Conservation (phyloP, 306 rosid species). For the Ormosia emarginata region DNA sequence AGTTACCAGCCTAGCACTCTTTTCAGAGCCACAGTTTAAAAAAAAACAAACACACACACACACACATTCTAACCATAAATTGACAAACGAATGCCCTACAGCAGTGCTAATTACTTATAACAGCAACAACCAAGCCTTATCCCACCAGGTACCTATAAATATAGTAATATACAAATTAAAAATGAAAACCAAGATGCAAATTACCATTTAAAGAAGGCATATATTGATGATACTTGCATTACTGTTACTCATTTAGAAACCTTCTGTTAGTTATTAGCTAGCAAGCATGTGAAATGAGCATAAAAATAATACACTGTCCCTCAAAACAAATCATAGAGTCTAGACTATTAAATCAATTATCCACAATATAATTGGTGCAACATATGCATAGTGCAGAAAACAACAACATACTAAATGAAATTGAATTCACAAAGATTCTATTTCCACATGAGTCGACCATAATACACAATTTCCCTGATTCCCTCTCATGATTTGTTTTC, state of each 20-base stretch:
- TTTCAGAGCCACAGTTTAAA: neutral
- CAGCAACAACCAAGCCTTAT: neutral
- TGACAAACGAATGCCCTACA: neutral
- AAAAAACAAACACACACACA: neutral
- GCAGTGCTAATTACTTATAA: neutral
- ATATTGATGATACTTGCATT: neutral
- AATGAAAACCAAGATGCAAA: neutral
- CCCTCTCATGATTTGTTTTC: neutral
- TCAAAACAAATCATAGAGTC: conserved; percentile 6
- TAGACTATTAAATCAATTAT: neutral
- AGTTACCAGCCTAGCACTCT: neutral
- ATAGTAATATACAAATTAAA: neutral
- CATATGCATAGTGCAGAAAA: neutral
- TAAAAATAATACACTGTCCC: neutral
- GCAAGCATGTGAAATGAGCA: neutral
- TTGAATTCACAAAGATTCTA: neutral
- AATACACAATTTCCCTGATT: neutral
- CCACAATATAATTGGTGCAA: neutral
- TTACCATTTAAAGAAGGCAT: neutral
- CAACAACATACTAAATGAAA: neutral
- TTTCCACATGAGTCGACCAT: neutral
- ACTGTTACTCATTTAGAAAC: neutral
- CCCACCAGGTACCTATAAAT: neutral
- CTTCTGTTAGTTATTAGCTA: neutral
- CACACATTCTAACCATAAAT: neutral